phyloP scores from a whole-genome alignment of 108 stramenopile species.

The Pseudonitzschia multiseries region DNA sequence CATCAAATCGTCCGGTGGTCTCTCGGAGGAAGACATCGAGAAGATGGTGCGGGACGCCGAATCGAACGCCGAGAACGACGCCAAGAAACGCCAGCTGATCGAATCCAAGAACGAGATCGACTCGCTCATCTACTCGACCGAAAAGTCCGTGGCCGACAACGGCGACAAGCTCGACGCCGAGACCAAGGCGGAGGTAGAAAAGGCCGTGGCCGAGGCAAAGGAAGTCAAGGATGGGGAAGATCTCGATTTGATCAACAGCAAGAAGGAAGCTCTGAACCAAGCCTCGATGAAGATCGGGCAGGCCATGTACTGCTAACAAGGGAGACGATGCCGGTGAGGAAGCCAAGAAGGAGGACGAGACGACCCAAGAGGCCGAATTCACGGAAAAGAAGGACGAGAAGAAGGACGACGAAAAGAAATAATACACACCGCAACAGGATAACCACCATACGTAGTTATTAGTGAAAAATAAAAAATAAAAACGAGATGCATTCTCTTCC shows the following conservation, averaged over 20 bases:
- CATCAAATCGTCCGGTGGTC: conserved; percentile 94
- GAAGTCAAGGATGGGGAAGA: conserved; percentile 90
- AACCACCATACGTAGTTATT: too few species aligned
- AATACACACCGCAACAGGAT: not conserved
- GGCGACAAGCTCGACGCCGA: conserved; percentile 92
- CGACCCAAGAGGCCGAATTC: conserved; percentile 94
- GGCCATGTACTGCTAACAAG: conserved; percentile 94
- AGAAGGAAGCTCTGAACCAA: conserved; percentile 89
- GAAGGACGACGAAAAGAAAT: conserved; percentile 56
- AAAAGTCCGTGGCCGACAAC: conserved; percentile 86
- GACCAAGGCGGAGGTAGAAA: conserved; percentile 90
- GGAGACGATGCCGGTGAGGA: conserved; percentile 42
- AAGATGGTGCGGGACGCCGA: conserved; percentile 99
- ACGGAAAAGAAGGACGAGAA: conserved; percentile 84
- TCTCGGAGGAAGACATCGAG: conserved; percentile 98
- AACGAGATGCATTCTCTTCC: too few species aligned
- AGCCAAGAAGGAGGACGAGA: conserved; percentile 75
- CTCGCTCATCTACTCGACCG: conserved; percentile 89
- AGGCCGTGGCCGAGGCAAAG: conserved; percentile 85
- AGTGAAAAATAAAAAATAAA: too few species aligned
- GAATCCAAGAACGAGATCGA: conserved; percentile 98
- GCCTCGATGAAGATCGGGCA: conserved; percentile 98
- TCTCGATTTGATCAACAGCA: conserved; percentile 83
- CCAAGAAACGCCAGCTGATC: conserved; percentile 87
- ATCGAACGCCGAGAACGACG: conserved; percentile 94